phyloP scores from a whole-genome alignment of 2,329 filamentous ascomycete species.

The Cercospora beticola region DNA sequence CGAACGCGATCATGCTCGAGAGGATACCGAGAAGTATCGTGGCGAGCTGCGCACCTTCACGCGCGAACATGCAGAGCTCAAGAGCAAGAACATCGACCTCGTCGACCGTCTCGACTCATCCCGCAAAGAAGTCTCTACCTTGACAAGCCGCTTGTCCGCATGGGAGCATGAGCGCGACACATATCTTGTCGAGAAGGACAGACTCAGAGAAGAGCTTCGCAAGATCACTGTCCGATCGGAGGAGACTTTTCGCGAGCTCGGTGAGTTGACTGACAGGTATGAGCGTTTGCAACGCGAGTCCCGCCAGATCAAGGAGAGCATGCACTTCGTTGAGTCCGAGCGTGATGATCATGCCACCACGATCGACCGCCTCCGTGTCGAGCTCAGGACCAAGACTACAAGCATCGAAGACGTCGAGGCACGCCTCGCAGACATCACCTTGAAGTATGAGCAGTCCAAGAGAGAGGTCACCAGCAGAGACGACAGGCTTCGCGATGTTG shows the following conservation, averaged over 20 bases:
- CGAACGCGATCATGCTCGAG: constrained; percentile 32
- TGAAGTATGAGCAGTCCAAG: constrained; percentile 31
- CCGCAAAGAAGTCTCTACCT: constrained; percentile 30
- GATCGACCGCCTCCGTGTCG: constrained; percentile 32
- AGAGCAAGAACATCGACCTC: constrained; percentile 30
- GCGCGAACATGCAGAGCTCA: constrained; percentile 35
- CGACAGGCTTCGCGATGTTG: constrained; percentile 30
- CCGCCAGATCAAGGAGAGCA: constrained; percentile 29
- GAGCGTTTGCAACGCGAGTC: constrained; percentile 31
- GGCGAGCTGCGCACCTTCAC: constrained; percentile 30
- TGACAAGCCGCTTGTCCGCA: constrained; percentile 31
- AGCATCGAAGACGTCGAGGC: constrained; percentile 30
- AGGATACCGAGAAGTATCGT: constrained; percentile 33
- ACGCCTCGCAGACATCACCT: constrained; percentile 26
- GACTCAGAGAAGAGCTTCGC: constrained; percentile 34
- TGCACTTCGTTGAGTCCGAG: constrained; percentile 33
- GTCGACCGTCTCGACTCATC: constrained; percentile 28
- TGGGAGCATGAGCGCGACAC: constrained; percentile 32
- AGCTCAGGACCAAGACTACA: constrained; percentile 31
- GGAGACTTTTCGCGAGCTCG: constrained; percentile 30
- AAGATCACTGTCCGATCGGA: constrained; percentile 28
- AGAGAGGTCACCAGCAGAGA: constrained; percentile 30
- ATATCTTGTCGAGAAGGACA: constrained; percentile 32
- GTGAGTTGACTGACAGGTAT: constrained; percentile 30
- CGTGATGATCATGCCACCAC: constrained; percentile 34